These are phyloP conservation scores for Scutellaria baicalensis DNA, from an alignment of 257 asterid genomes.

Conservation along the genomic window DNA sequence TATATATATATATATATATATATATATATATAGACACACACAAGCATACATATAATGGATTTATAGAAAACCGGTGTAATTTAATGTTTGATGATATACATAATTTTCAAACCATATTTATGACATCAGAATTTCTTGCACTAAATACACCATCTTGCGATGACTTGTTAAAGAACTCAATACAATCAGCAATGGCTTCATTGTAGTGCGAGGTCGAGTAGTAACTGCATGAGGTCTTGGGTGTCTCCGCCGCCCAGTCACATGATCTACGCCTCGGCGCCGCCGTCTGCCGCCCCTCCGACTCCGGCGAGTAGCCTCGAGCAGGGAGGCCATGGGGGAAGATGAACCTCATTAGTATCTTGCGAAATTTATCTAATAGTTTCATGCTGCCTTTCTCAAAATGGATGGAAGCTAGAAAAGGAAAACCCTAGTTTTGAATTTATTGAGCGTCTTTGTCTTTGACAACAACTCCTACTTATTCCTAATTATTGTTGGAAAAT, in stretches of 20 bases:
- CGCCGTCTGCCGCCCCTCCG: slow-evolving; percentile 7
- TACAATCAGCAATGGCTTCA: slow-evolving; percentile 77
- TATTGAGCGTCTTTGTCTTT: not conserved
- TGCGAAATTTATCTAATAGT: slow-evolving; percentile 47
- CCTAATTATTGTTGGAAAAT: slow-evolving; percentile 2
- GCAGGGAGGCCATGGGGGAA: slow-evolving; percentile 24
- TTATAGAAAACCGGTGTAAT: too few species aligned
- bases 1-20: too few species aligned
- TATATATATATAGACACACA: too few species aligned
- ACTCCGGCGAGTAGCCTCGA: slow-evolving; percentile 14
- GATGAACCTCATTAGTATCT: slow-evolving; percentile 48
- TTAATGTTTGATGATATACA: too few species aligned
- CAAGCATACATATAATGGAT: too few species aligned
- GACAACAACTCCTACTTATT: slow-evolving; percentile 3
- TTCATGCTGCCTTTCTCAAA: slow-evolving; percentile 34
- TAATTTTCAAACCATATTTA: slow-evolving; percentile 1
- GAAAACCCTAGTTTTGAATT: slow-evolving; percentile 17
- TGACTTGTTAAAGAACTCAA: slow-evolving; percentile 68
- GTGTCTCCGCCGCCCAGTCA: slow-evolving; percentile 49
- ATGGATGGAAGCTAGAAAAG: too few species aligned
- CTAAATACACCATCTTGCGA: slow-evolving; percentile 28
- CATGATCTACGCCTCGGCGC: slow-evolving; percentile 43
- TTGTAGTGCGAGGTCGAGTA: slow-evolving; percentile 48
- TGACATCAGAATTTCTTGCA: slow-evolving; percentile 34
- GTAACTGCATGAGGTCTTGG: slow-evolving; percentile 68